Conservation (phyloP, 176 grass and related monocot genomes). For the Tuctoria greenei region DNA sequence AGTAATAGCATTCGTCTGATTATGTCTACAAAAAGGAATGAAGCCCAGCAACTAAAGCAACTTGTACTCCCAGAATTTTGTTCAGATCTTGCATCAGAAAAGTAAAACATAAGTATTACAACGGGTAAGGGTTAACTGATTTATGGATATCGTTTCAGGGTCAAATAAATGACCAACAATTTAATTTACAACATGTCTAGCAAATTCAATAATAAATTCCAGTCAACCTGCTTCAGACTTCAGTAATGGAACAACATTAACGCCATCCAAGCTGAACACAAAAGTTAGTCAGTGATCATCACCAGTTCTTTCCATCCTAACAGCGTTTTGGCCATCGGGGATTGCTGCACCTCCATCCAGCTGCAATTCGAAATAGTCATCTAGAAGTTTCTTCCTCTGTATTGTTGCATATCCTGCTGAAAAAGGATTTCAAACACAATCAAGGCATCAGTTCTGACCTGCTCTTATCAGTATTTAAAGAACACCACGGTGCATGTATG, state of each 20-base stretch:
- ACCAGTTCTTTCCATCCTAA: conserved; percentile 23
- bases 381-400: conserved; percentile 66
- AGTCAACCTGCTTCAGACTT: conserved; percentile 32
- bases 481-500: neutral
- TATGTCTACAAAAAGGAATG: neutral
- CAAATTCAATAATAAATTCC: conserved; percentile 37
- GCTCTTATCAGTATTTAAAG: neutral
- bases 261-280: conserved; percentile 27
- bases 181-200: conserved; percentile 51
- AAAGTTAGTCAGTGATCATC: conserved; percentile 3
- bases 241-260: conserved; percentile 7
- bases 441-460: neutral
- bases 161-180: conserved; percentile 30
- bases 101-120: conserved; percentile 34
- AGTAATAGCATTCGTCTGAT: neutral
- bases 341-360: conserved; percentile 9
- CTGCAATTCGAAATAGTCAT: conserved; percentile 31
- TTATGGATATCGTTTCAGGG: conserved; percentile 31
- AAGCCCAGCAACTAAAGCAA: neutral
- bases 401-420: conserved; percentile 53
- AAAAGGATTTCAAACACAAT: neutral
- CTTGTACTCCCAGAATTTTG: neutral
- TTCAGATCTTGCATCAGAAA: conserved; percentile 24
- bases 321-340: conserved; percentile 13
- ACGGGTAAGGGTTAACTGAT: neutral